phyloP scores from a whole-genome alignment of 2,329 filamentous ascomycete species.

The Fusarium sp. region DNA sequence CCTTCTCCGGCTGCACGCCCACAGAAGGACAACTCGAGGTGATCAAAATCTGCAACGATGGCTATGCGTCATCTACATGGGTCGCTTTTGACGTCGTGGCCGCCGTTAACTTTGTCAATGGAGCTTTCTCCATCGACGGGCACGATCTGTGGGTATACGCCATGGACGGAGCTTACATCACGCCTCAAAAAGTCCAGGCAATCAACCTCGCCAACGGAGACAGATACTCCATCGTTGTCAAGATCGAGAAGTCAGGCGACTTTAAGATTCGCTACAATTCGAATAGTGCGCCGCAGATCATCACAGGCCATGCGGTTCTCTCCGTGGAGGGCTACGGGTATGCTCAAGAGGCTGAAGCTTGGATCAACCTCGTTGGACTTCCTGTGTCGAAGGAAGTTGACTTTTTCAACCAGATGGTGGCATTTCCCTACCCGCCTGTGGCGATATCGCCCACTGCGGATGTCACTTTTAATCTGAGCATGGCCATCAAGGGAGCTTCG shows the following conservation, averaged over 20 bases:
- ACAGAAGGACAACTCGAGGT: constrained; percentile 60
- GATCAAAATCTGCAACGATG: constrained; percentile 57
- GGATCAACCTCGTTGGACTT: constrained; percentile 64
- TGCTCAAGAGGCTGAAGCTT: constrained; percentile 53
- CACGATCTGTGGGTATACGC: constrained; percentile 67
- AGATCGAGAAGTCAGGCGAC: constrained; percentile 60
- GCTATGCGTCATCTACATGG: constrained; percentile 55
- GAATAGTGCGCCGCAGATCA: constrained; percentile 64
- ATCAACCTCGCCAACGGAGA: constrained; percentile 64
- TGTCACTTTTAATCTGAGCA: constrained; percentile 59
- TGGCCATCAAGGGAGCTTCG: constrained; percentile 57
- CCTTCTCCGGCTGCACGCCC: constrained; percentile 62
- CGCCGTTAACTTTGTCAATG: constrained; percentile 61
- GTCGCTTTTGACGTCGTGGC: constrained; percentile 68
- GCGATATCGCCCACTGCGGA: constrained; percentile 59
- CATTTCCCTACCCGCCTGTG: constrained; percentile 63
- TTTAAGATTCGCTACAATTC: constrained; percentile 69
- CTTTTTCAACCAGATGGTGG: constrained; percentile 59
- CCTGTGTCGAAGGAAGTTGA: constrained; percentile 57
- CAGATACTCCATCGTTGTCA: constrained; percentile 65
- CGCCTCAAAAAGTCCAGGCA: constrained; percentile 63
- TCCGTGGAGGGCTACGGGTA: constrained; percentile 50
- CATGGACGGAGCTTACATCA: constrained; percentile 67
- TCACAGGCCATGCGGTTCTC: constrained; percentile 66
- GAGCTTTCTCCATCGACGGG: constrained; percentile 64